phyloP scores from a whole-genome alignment of 1,284 basidiomycete species.

The Tremellales sp. region DNA sequence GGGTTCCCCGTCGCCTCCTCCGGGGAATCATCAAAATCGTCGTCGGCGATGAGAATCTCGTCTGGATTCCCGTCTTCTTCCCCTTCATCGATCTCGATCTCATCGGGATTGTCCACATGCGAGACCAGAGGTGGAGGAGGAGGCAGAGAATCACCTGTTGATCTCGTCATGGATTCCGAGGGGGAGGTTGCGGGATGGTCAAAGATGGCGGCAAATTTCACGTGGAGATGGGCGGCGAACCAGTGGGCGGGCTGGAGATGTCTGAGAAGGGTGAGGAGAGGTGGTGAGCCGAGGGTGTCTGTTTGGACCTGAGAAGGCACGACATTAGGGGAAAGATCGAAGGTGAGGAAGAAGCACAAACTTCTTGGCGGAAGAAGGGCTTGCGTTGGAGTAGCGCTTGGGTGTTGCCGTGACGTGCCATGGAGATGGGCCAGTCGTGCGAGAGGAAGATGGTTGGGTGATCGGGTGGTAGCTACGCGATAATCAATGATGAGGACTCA shows the following conservation, averaged over 20 bases:
- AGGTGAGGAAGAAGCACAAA: conserved; percentile 12
- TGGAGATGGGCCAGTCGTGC: conserved; percentile 92
- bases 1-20: conserved; percentile 14
- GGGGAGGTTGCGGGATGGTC: conserved; percentile 49
- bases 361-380: conserved; percentile 74
- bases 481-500: too few species aligned
- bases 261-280: conserved; percentile 71
- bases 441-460: conserved; percentile 70
- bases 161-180: not conserved
- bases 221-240: conserved; percentile 94
- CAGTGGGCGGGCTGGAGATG: conserved; percentile 81
- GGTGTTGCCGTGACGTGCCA: conserved; percentile 77
- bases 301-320: conserved; percentile 51
- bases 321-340: not conserved
- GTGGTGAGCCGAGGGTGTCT: conserved; percentile 81
- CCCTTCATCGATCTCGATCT: conserved; percentile 40
- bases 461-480: conserved; percentile 7
- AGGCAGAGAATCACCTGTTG: conserved; percentile 7
- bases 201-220: conserved; percentile 67
- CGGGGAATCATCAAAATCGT: conserved; percentile 47
- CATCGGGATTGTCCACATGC: conserved; percentile 15
- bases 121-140: not conserved
- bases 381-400: conserved; percentile 67
- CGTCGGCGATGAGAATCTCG: conserved; percentile 64
- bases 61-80: conserved; percentile 58